Evolutionary conservation across 257 asterid genomes (phyloP).

Genomic region (Nicotiana obtusifolia): DNA sequence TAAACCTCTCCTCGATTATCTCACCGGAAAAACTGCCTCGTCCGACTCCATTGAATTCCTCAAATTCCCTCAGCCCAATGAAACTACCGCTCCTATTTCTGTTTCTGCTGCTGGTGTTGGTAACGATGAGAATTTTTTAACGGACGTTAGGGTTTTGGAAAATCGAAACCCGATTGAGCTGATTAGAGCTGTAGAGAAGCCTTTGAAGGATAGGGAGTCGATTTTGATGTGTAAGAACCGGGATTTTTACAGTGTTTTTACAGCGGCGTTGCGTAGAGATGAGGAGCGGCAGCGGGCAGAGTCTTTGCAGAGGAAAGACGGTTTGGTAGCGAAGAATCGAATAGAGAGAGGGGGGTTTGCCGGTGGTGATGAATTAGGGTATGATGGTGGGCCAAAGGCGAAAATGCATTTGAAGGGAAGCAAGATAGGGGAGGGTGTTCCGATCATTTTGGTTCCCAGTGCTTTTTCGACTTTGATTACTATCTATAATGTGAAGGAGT

Average conservation of each 20-base stretch:
- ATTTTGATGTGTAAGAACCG: slow-evolving; percentile 63
- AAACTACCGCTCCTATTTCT: background rate
- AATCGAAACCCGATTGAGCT: slow-evolving; percentile 38
- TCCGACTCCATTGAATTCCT: slow-evolving; percentile 57
- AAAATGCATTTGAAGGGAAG: slow-evolving; percentile 55
- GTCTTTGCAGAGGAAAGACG: slow-evolving; percentile 82
- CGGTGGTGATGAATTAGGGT: slow-evolving; percentile 38
- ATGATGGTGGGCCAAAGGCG: slow-evolving; percentile 58
- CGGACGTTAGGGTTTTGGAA: slow-evolving; percentile 12
- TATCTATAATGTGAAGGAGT: slow-evolving; percentile 89
- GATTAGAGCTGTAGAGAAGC: slow-evolving; percentile 66
- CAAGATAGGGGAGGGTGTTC: slow-evolving; percentile 94
- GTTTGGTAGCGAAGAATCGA: slow-evolving; percentile 79
- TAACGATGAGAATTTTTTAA: slow-evolving; percentile 8
- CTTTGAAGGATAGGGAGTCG: slow-evolving; percentile 67
- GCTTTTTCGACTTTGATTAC: slow-evolving; percentile 91
- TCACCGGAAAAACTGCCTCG: slow-evolving; percentile 69
- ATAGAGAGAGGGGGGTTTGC: slow-evolving; percentile 53
- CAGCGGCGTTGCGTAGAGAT: slow-evolving; percentile 66
- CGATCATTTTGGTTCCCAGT: slow-evolving; percentile 88
- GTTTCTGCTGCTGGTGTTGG: slow-evolving; percentile 6
- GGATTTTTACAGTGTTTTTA: slow-evolving; percentile 66
- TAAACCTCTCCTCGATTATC: slow-evolving; percentile 76
- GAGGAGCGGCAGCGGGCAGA: slow-evolving; percentile 80
- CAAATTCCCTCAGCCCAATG: slow-evolving; percentile 7